Conservation (phyloP, 2,329 filamentous ascomycete genomes). For the Fusarium buxicola region DNA sequence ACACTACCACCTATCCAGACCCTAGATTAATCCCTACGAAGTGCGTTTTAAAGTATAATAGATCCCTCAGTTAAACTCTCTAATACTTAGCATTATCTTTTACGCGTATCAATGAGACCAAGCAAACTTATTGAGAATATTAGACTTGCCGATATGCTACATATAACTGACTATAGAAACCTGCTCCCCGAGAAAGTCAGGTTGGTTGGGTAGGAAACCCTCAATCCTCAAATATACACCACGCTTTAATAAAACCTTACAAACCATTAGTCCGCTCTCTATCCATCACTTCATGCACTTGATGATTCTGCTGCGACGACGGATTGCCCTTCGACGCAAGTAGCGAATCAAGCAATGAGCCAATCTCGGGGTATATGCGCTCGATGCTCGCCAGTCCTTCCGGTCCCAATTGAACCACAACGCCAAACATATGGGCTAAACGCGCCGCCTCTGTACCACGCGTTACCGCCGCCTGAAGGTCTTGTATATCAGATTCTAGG, state of each 20-base stretch:
- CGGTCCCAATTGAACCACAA: constrained; percentile 44
- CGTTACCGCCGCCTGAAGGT: constrained; percentile 39
- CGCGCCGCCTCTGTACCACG: constrained; percentile 42
- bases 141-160: neutral
- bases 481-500: constrained; percentile 42
- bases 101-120: neutral
- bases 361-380: constrained; percentile 48
- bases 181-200: neutral
- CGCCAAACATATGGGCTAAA: constrained; percentile 44
- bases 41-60: too few relatives aligned
- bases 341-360: constrained; percentile 42
- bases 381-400: constrained; percentile 44
- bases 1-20: too few relatives aligned
- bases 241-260: constrained; percentile 23
- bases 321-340: constrained; percentile 36
- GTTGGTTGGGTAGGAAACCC: constrained; percentile 10
- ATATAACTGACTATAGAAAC: neutral
- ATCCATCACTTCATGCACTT: constrained; percentile 28
- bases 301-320: constrained; percentile 26
- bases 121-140: neutral
- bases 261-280: constrained; percentile 35
- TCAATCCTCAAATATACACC: constrained; percentile 6
- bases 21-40: too few relatives aligned
- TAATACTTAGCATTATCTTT: too few relatives aligned
- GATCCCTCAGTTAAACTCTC: too few relatives aligned